Conservation (phyloP, 352 stramenopile genomes). For the Pythium insidiosum region DNA sequence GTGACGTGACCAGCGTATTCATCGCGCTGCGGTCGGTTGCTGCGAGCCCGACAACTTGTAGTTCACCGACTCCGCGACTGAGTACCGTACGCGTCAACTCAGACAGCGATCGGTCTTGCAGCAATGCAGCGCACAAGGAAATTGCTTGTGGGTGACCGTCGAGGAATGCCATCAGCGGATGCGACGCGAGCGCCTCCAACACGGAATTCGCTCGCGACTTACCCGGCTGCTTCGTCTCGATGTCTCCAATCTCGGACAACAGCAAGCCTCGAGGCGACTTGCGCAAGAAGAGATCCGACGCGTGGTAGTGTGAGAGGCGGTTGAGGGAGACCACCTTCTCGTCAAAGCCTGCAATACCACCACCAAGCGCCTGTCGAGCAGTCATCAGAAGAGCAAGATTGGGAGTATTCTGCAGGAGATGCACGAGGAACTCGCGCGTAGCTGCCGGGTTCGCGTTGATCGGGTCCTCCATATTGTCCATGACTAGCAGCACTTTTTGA, state of each 20-base stretch:
- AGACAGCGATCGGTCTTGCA: constrained; percentile 64
- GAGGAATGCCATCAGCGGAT: constrained; percentile 75
- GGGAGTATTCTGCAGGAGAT: constrained; percentile 55
- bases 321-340: constrained; percentile 79
- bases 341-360: constrained; percentile 59
- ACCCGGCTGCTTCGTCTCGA: constrained; percentile 18
- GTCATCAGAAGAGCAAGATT: constrained; percentile 65
- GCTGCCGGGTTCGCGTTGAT: constrained; percentile 52
- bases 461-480: constrained; percentile 82
- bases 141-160: constrained; percentile 79
- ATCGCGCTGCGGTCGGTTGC: constrained; percentile 62
- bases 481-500: constrained; percentile 51
- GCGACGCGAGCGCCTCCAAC: constrained; percentile 45
- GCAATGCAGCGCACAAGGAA: constrained; percentile 60
- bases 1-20: constrained; percentile 67
- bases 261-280: constrained; percentile 59
- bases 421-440: constrained; percentile 53
- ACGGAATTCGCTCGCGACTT: constrained; percentile 29
- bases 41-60: constrained; percentile 55
- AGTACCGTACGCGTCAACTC: constrained; percentile 70
- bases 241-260: constrained; percentile 58
- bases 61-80: constrained; percentile 53
- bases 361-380: constrained; percentile 59
- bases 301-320: constrained; percentile 59
- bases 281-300: constrained; percentile 69